These are phyloP conservation scores for Rhizoctonia solani DNA, from an alignment of 1,284 basidiomycete genomes.

Conservation along the genomic window DNA sequence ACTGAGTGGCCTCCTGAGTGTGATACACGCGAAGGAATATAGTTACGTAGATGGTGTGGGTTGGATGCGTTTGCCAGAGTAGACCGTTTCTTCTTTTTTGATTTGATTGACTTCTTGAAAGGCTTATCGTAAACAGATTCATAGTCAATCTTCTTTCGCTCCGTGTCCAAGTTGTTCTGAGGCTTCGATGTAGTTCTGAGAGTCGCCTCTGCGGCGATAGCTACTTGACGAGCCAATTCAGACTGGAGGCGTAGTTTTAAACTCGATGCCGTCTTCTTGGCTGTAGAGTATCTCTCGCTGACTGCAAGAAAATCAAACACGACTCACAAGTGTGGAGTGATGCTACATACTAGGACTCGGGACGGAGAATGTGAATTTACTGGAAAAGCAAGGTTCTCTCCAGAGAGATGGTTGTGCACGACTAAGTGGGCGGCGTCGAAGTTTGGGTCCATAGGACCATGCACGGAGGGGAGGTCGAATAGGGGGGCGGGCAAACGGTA, in stretches of 20 bases:
- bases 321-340: conserved; percentile 40
- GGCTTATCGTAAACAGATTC: conserved; percentile 43
- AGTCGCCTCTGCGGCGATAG: conserved; percentile 59
- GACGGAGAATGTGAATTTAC: conserved; percentile 60
- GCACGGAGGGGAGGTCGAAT: neutral
- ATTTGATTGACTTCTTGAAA: conserved; percentile 44
- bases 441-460: conserved; percentile 14
- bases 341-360: conserved; percentile 68
- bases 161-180: neutral
- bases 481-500: conserved; percentile 48
- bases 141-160: conserved; percentile 44
- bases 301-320: conserved; percentile 51
- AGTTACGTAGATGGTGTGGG: conserved; percentile 87
- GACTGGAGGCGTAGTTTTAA: conserved; percentile 69
- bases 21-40: conserved; percentile 77
- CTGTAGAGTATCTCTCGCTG: conserved; percentile 66
- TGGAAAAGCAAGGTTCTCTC: conserved; percentile 2
- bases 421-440: neutral
- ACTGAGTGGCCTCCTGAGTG: conserved; percentile 52
- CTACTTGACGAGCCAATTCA: conserved; percentile 58
- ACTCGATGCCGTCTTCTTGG: conserved; percentile 65
- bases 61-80: conserved; percentile 85
- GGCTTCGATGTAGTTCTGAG: conserved; percentile 46
- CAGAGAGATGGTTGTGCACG: neutral
- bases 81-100: conserved; percentile 88